These are phyloP conservation scores for Nyssa sinensis DNA, from an alignment of 148 eudicot genomes.

Conservation along the genomic window DNA sequence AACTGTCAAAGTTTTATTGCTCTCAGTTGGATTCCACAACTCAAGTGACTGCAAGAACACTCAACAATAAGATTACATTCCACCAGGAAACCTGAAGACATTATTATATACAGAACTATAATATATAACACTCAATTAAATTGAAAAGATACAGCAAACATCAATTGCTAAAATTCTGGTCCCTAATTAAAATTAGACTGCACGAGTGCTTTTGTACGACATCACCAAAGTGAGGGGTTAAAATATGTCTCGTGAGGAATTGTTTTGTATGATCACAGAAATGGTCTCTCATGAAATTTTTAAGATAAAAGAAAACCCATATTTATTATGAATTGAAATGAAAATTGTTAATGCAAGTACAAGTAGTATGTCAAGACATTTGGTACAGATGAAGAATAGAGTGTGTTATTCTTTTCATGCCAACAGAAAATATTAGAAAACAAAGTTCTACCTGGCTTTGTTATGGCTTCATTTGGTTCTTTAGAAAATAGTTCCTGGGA, in stretches of 20 bases:
- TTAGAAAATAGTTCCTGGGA: no score
- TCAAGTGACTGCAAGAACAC: conserved; percentile 34
- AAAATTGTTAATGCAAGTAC: background rate
- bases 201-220: background rate
- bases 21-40: conserved; percentile 44
- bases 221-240: no score
- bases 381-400: background rate
- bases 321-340: background rate
- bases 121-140: background rate
- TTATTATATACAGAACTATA: background rate
- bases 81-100: background rate
- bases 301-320: background rate
- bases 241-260: no score
- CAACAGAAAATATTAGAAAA: no score
- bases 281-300: background rate
- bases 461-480: no score
- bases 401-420: no score
- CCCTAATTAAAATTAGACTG: background rate
- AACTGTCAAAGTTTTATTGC: conserved; percentile 19
- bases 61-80: background rate
- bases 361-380: background rate
- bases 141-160: background rate
- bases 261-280: no score
- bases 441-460: no score
- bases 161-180: background rate